Evolutionary conservation across 2,329 filamentous ascomycete genomes (phyloP), one percentile per base, ranked within the genome.

Genomic region (Paraphoma chrysanthemicola): DNA sequence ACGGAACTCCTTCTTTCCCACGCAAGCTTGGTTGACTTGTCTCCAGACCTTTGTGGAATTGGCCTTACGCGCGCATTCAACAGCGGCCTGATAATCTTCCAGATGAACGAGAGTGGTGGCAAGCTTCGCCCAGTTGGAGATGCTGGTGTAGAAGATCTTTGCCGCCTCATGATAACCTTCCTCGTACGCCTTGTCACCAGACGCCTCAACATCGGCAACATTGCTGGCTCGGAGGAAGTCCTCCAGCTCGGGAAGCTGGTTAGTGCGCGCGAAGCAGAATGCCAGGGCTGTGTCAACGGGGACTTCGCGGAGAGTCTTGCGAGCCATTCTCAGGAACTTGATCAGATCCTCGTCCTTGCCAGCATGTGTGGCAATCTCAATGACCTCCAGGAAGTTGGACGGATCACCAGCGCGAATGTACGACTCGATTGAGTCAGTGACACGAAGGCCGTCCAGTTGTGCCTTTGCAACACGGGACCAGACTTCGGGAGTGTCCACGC

Each of bases 31-130:
- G 80, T 98, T 96, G 67, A 99, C 95, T 80, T 99, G 92, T 81
- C 95, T 96, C 95, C 95, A 99, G 50, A 99, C 95, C 83, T 96
- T 97, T 80, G 97, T 93, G 79, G 92, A 98, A 84, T 98, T 99
- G 70, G 95, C 95, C 82, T 99, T 98, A 77, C 95, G 91, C 28
- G 96, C 95, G 72, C 93, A 97, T 77, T 99, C 95, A 42, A 99
- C 95, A 44, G 95, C 95, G 68, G 92, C 92, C 79, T 99, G 96
- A 82, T 99, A 98, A 68, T 99, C 95, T 64, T 89, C 90, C 6
- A 99, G 88, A 77, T 98, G 93, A n/a, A 99, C 95, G 58, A 98
- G 86, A 10, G 95, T 99, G 10, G 95, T 98, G 12, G 95, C 93
- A 70, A 99, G 88, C 84, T 99, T 99, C 53, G 94, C 94, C 95